phyloP scores from a whole-genome alignment of 345 rosid genomes.

The Aurinia saxatilis region DNA sequence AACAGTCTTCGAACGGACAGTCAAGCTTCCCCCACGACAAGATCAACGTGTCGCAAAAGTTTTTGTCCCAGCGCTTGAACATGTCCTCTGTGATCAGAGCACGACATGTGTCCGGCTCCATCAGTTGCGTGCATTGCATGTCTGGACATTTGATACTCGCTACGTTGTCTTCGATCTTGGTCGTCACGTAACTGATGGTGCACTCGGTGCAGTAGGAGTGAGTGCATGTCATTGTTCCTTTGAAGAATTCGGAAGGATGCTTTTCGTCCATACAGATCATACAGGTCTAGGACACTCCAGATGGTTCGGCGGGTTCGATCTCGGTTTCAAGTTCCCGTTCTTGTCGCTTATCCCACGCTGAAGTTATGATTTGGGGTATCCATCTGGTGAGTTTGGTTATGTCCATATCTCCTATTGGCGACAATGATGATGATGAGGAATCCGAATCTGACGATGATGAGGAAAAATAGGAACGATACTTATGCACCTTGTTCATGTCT shows the following conservation, averaged over 20 bases:
- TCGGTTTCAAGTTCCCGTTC: too few relatives aligned
- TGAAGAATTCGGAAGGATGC: conserved; percentile 33
- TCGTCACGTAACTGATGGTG: conserved; percentile 35
- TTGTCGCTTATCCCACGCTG: too few relatives aligned
- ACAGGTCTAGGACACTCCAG: conserved; percentile 32
- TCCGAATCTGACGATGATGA: too few relatives aligned
- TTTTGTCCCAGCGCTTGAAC: conserved; percentile 50
- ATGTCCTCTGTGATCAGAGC: conserved; percentile 36
- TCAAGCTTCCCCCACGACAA: conserved; percentile 29
- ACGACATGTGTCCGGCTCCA: conserved; percentile 43
- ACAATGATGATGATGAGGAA: too few relatives aligned
- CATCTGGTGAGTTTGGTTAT: too few relatives aligned
- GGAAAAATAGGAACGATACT: too few relatives aligned
- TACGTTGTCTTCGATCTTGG: conserved; percentile 26
- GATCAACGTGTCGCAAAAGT: conserved; percentile 39
- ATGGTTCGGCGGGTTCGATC: conserved; percentile 27
- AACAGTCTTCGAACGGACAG: conserved; percentile 74
- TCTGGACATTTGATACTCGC: conserved; percentile 47
- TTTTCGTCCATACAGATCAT: conserved; percentile 50
- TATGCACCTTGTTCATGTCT: too few relatives aligned
- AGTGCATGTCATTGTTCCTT: conserved; percentile 28
- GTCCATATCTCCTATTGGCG: too few relatives aligned
- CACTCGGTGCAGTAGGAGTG: conserved; percentile 57
- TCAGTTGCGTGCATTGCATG: conserved; percentile 30
- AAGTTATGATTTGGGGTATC: too few relatives aligned